phyloP scores from a whole-genome alignment of 768 basidiomycete species.

The Termitomyces bulborhizus region DNA sequence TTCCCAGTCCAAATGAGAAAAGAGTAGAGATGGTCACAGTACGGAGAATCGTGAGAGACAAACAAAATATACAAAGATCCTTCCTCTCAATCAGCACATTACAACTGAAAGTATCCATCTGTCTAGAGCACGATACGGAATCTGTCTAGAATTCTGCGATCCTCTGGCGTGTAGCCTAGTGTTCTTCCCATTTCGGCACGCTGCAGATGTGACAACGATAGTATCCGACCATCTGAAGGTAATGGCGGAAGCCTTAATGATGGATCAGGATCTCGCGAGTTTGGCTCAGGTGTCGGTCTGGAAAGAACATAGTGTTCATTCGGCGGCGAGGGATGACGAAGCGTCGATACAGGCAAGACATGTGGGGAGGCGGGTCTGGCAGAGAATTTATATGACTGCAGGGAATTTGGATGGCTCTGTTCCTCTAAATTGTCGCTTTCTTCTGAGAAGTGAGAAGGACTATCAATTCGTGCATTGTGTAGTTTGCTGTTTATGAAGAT shows the following conservation, averaged over 20 bases:
- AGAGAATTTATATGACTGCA: slow-evolving; percentile 15
- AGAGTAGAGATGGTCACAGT: not conserved
- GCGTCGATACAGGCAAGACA: not conserved
- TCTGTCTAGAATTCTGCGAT: slow-evolving; percentile 50
- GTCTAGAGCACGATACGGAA: slow-evolving; percentile 47
- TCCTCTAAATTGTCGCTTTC: slow-evolving; percentile 37
- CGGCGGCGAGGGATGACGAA: slow-evolving; percentile 7
- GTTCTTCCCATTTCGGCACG: slow-evolving; percentile 12
- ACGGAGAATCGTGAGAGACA: not conserved
- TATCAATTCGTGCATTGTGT: slow-evolving; percentile 32
- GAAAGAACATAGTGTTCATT: slow-evolving; percentile 8
- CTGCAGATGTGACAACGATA: slow-evolving; percentile 22
- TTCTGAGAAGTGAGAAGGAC: slow-evolving; percentile 39
- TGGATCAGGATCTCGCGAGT: slow-evolving; percentile 1
- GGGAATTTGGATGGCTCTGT: slow-evolving; percentile 13
- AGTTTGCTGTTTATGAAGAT: slow-evolving; percentile 71
- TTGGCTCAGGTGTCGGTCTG: slow-evolving; percentile 2
- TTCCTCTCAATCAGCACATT: not conserved
- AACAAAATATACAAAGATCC: not conserved
- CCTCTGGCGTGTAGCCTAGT: slow-evolving; percentile 39
- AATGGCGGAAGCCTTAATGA: slow-evolving; percentile 16
- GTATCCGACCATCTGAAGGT: slow-evolving; percentile 1
- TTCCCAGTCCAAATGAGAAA: not conserved
- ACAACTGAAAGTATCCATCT: not conserved
- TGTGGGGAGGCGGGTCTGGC: not conserved